A percentile compares a stretch with the other conserved stretches of the same genome.
phyloP scores from a whole-genome alignment of 1,284 basidiomycete genomes.

The Rhodotorula sp. region DNA sequence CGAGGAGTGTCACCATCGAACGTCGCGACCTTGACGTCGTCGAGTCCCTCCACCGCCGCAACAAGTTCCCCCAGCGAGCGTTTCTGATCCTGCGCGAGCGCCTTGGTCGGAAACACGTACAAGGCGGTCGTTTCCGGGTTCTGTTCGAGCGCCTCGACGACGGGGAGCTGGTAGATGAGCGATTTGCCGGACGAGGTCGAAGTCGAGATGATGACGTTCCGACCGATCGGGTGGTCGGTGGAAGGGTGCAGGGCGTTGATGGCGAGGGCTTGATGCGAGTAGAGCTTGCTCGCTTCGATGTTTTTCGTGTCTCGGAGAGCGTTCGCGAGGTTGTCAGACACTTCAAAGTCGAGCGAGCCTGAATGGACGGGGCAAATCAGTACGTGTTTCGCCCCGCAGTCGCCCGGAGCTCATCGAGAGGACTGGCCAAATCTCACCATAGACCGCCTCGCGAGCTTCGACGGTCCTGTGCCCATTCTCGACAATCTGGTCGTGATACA shows the following conservation, averaged over 20 bases:
- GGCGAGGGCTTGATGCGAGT: slow-evolving; percentile 74
- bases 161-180: slow-evolving; percentile 77
- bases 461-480: slow-evolving; percentile 56
- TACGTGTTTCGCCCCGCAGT: not conserved
- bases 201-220: slow-evolving; percentile 82
- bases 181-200: slow-evolving; percentile 90
- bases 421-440: slow-evolving; percentile 52
- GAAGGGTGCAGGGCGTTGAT: slow-evolving; percentile 61
- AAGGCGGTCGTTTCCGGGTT: slow-evolving; percentile 67
- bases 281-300: slow-evolving; percentile 61
- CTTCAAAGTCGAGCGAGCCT: slow-evolving; percentile 59
- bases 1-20: slow-evolving; percentile 86
- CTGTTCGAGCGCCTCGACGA: slow-evolving; percentile 66
- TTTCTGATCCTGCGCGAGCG: slow-evolving; percentile 84
- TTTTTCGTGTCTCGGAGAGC: slow-evolving; percentile 64
- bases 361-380: not conserved
- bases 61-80: slow-evolving; percentile 67
- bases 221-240: slow-evolving; percentile 50
- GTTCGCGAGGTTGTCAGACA: slow-evolving; percentile 61
- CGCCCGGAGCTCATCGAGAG: slow-evolving; percentile 1
- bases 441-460: slow-evolving; percentile 56
- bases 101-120: slow-evolving; percentile 90
- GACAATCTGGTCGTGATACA: slow-evolving; percentile 69
- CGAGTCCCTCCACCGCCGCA: slow-evolving; percentile 61
- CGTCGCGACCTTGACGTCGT: slow-evolving; percentile 65